Evolutionary conservation across 2,329 filamentous ascomycete species (phyloP), one percentile per base, ranked within the genome.

Genomic region (Acrocalymma vagum): DNA sequence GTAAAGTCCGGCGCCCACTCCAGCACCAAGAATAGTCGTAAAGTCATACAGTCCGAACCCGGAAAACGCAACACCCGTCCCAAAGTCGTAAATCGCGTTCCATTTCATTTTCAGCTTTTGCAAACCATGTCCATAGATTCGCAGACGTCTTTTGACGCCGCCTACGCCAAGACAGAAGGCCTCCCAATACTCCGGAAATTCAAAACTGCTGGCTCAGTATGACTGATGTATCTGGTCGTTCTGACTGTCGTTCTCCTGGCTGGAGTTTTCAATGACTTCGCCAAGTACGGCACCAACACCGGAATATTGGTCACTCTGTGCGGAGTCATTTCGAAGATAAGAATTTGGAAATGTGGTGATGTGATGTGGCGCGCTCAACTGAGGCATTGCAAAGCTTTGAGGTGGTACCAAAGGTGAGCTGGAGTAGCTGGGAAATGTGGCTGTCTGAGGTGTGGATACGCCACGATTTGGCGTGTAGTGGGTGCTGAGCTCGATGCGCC

Each of bases 401-500:
- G 67, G 61, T 3, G 68, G 66, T 9, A 62, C 55, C n/a, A 72
- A 63, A 9, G 70, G 69, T 27, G 69, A 70, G 43, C 63, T 62
- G 9, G 67, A 63, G 44, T 71, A 72, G 9, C 63, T 70, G 13
- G 70, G 67, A 42, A 69, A 71, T 7, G 69, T 69, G 7, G 69
- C 66, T 3, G 69, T 71, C 35, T 71, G 69, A 8, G 69, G 70
- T 15, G 67, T 69, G n/a, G 63, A 60, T 4, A 54, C 33, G 33
- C 51, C 63, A 6, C 67, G 66, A 39, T 38, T 63, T 17, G 64
- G 64, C 9, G 61, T 60, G 48, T 71, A 72, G 45, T 70, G 65
- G 14, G 67, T 69, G 51, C 68, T 71, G 45, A 72, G 44, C 44
- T 72, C 70, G 29, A 72, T 72, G 27, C 70, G 63, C 14, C 70